Conservation (phyloP, 108 stramenopile genomes). For the Nitzschia sp. region DNA sequence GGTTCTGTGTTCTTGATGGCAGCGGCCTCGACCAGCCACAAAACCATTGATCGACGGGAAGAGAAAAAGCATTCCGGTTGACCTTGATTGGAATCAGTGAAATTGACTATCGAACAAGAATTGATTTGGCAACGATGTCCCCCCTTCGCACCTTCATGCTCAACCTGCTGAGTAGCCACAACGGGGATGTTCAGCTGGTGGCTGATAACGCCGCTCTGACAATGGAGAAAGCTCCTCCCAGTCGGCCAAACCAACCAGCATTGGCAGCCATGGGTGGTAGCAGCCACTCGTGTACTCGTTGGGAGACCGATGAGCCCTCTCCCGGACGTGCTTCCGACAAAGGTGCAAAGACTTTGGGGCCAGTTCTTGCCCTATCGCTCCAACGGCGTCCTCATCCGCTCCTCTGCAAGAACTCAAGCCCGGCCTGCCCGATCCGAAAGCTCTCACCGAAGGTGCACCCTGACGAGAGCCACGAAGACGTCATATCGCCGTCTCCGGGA, state of each 20-base stretch:
- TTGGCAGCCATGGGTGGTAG: not conserved
- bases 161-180: not conserved
- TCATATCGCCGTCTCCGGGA: not conserved
- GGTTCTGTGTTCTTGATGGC: no score
- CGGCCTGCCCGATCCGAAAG: not conserved
- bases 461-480: not conserved
- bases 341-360: not conserved
- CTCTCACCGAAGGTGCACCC: not conserved
- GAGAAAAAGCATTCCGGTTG: not conserved
- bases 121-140: not conserved
- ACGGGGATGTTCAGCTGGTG: not conserved
- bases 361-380: not conserved
- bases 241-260: not conserved
- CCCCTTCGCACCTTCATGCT: not conserved
- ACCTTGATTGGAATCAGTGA: not conserved
- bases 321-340: not conserved
- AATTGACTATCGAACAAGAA: not conserved
- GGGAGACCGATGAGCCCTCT: not conserved
- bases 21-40: no score
- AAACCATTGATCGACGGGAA: not conserved
- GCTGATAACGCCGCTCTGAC: conserved; percentile 1
- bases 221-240: not conserved
- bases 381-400: not conserved
- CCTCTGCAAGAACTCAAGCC: not conserved
- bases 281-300: not conserved